Evolutionary conservation across 768 basidiomycete species (phyloP).

Genomic region (Boletus edulis): DNA sequence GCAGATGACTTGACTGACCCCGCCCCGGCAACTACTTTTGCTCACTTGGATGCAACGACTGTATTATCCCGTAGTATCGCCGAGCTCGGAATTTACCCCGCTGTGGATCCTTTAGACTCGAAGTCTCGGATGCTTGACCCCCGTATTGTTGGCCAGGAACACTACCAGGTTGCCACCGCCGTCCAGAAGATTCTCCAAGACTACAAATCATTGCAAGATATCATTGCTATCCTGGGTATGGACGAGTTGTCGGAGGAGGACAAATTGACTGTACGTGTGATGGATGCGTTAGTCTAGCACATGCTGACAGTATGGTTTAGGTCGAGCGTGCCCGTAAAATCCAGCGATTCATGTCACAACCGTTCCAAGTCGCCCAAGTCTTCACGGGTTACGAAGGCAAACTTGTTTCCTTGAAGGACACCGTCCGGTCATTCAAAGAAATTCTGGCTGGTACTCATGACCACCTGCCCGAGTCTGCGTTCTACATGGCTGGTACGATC

Average conservation of each 20-base stretch:
- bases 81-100: slow-evolving; percentile 99
- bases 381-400: slow-evolving; percentile 99
- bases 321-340: slow-evolving; percentile 99
- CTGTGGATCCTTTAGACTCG: slow-evolving; percentile 98
- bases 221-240: slow-evolving; percentile 99
- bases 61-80: slow-evolving; percentile 99
- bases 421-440: slow-evolving; percentile 95
- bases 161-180: slow-evolving; percentile 95
- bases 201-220: slow-evolving; percentile 97
- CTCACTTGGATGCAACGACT: slow-evolving; percentile 99
- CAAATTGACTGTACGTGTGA: slow-evolving; percentile 67
- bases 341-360: slow-evolving; percentile 99
- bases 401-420: slow-evolving; percentile 95
- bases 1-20: slow-evolving; percentile 99
- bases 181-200: slow-evolving; percentile 97
- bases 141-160: slow-evolving; percentile 93
- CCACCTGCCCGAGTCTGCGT: slow-evolving; percentile 89
- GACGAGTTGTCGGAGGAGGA: slow-evolving; percentile 99
- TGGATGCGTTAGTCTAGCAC: not conserved
- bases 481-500: slow-evolving; percentile 98
- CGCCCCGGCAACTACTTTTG: slow-evolving; percentile 98
- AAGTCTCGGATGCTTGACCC: slow-evolving; percentile 99
- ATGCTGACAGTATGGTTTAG: slow-evolving; percentile 34
- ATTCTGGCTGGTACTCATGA: slow-evolving; percentile 91
- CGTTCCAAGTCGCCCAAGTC: slow-evolving; percentile 99